Base-by-base conservation (phyloP, 2,329 filamentous ascomycete species). In the Scedosporium apiospermum region DNA sequence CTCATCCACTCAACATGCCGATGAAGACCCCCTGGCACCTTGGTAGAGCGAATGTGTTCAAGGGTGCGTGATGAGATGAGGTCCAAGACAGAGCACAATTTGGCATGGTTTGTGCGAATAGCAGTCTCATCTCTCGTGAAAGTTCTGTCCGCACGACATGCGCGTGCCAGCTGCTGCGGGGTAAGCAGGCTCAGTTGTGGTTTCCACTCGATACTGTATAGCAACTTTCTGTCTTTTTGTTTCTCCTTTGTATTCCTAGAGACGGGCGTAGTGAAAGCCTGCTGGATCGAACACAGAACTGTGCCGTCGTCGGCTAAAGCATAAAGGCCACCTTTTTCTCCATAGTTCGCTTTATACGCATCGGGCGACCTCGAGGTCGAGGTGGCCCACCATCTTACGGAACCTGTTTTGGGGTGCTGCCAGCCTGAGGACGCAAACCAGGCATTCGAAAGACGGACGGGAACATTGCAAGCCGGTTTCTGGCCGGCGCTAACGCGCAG, bases 131-230 rank as follows among this genome's bases (percentile, higher is more conserved):
- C 53, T 30, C 18, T 23, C 58, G 60, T 53, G 57, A 44, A 60
- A 10, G 59, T 61, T 58, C 1, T 57, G 34, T 6, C 58, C 6
- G 65, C 66, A 12, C 65, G 55, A 58, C 71, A 74, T 1, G 64
- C 59, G 1, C 57, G 49, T 5, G 55, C 60, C 7, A 76, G 65
- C 63, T 75, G 68, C 49, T 69, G 27, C 9, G 66, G 65, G 16
- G 66, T 64, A 14, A 76, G 66, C n/a, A 75, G 51, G 66, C 72
- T 73, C 21, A 76, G 65, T 60, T 76, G 72, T 0, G 74, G 75
- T 63, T 73, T 73, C 74, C 74, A 77, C 27, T 73, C 70, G 38
- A 75, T 64, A 6, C 65, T 68, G 58, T 76, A 68, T 9, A 76
- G 63, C 51, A 76, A 63, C 55, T 71, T 73, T 61, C 68, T 68